These are phyloP conservation scores for Mycena alexandri DNA, from an alignment of 768 basidiomycete species.

Conservation along the genomic window DNA sequence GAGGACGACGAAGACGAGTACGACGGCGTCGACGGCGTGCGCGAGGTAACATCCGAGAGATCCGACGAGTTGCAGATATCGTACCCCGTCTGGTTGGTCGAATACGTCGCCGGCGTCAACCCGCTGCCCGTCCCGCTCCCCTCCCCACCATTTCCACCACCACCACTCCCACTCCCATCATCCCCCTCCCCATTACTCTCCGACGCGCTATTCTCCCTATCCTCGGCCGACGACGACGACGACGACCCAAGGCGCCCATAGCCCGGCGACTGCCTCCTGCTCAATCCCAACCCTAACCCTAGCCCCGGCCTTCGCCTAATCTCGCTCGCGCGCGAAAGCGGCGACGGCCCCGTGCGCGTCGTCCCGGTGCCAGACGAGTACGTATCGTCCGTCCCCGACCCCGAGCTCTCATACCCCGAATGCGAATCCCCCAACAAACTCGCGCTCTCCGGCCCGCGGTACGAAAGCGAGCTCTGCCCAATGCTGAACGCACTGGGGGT, in stretches of 20 bases:
- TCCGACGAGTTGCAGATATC: constrained; percentile 68
- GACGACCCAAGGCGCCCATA: neutral
- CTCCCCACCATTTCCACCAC: constrained; percentile 28
- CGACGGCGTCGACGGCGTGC: constrained; percentile 47
- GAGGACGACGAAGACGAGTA: constrained; percentile 27
- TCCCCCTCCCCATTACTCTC: constrained; percentile 31
- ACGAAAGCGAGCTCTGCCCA: constrained; percentile 33
- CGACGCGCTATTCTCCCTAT: constrained; percentile 37
- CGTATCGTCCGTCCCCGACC: constrained; percentile 53
- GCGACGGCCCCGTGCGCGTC: constrained; percentile 18
- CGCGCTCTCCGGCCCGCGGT: constrained; percentile 34
- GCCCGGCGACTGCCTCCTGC: constrained; percentile 60
- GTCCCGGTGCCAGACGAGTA: constrained; percentile 28
- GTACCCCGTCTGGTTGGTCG: constrained; percentile 64
- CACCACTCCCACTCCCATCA: constrained; percentile 9
- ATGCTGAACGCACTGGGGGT: constrained; percentile 43
- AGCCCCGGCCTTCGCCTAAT: constrained; percentile 47
- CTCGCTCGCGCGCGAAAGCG: constrained; percentile 31
- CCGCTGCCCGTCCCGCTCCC: constrained; percentile 40
- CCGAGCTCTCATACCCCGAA: constrained; percentile 21
- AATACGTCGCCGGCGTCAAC: constrained; percentile 49
- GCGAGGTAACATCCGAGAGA: constrained; percentile 55
- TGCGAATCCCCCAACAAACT: constrained; percentile 33
- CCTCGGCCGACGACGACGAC: constrained; percentile 23
- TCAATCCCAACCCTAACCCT: constrained; percentile 40